phyloP scores from a whole-genome alignment of 495 filamentous ascomycete genomes.

The Staphylotrichum longicolle region DNA sequence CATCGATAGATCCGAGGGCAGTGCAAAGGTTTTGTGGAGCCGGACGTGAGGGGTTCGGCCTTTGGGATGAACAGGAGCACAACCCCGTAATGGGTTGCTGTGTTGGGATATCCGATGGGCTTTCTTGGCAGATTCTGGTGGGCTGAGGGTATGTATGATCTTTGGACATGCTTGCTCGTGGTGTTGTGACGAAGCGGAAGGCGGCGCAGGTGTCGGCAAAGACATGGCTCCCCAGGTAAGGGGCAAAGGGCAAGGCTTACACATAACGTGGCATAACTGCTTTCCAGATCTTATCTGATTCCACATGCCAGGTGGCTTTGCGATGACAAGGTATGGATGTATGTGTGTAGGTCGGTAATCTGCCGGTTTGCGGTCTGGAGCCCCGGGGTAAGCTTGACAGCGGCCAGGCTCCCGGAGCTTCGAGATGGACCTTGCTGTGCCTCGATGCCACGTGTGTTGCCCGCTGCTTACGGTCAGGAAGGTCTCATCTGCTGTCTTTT shows the following conservation, averaged over 20 bases:
- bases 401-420: neutral
- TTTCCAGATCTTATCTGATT: neutral
- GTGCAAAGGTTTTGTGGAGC: slow-evolving; percentile 16
- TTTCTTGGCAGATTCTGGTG: slow-evolving; percentile 4
- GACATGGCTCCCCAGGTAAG: neutral
- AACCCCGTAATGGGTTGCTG: neutral
- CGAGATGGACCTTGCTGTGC: slow-evolving; percentile 10
- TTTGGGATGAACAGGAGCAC: neutral
- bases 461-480: neutral
- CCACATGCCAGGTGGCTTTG: neutral
- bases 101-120: slow-evolving; percentile 1
- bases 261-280: neutral
- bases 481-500: neutral
- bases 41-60: neutral
- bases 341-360: neutral
- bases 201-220: neutral
- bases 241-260: neutral
- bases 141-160: neutral
- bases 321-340: too few species aligned
- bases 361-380: neutral
- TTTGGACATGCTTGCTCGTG: neutral
- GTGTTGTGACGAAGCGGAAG: neutral
- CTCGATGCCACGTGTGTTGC: neutral
- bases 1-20: slow-evolving; percentile 4
- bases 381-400: slow-evolving; percentile 1